Base-by-base conservation (phyloP, 1,284 basidiomycete species). In the Sanguinoderma infundibulare region DNA sequence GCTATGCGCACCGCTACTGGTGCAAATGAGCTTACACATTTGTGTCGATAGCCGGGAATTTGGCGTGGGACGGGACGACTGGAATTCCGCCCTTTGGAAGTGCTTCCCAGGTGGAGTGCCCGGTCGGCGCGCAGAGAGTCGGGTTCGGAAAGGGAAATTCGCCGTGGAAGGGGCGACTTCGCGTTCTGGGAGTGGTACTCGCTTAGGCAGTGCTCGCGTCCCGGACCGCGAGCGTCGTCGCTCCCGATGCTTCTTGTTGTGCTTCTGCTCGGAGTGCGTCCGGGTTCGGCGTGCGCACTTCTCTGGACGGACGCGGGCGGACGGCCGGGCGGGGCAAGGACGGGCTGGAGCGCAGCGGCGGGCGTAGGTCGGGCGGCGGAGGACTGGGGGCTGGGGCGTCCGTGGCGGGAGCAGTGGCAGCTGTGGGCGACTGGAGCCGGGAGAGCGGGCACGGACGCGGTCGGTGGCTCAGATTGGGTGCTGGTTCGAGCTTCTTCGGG, bases 391-490 rank as follows among this genome's bases (percentile, higher is more conserved):
- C 26, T 24, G 46, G 26, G 46, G 28, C 10, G 28, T 47, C 28
- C 17, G 46, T 28, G 46, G 46, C 46, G 46, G 46, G 46, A 49
- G 46, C 46, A 49, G 17, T 49, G 28, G 46, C 46, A 28, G 26
- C 46, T 47, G 46, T 15, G 24, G 42, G 42, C n/a, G 24, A 26
- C 42, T 46, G 24, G 42, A 46, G 24, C 42, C 42, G 42, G 42
- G 42, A 46, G 42, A 46, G 42, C 42, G 42, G 42, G 42, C 42
- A n/a, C n/a, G n/a, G 28, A 32, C 46, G 34, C 30, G 6, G 46
- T 4, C 46, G 28, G 46, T 49, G 46, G 46, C 46, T 49, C 46
- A 49, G 46, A 49, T 49, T 49, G 24, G 46, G 46, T 35, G 34
- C 34, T 35, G 34, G 34, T 35, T 35, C 34, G 34, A 35, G 14